Base-by-base conservation (phyloP, 768 basidiomycete genomes). In the Trametes gibbosa region DNA sequence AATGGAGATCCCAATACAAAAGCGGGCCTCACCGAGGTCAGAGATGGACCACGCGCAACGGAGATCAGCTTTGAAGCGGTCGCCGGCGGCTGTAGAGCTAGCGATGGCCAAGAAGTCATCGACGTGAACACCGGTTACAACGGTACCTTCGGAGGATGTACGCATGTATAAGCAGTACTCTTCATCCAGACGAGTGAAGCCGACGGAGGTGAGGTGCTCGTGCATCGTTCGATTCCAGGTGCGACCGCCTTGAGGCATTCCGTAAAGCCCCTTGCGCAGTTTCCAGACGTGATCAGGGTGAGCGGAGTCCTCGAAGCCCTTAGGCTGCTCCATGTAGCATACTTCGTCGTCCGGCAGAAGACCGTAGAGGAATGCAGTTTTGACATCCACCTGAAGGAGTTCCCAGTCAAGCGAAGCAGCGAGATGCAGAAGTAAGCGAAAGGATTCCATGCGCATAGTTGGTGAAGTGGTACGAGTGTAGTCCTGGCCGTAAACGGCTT, bases 381-480 rank as follows among this genome's bases (percentile, higher is more conserved):
- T 77, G 25, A 79, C 67, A 62, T 79, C 75, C 5, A 77, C 66
- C 40, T 79, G 76, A 6, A 72, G 64, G 0, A 75, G 62, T 13
- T 75, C 74, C 74, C 72, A 79, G 35, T 70, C 72, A 0, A 68
- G 45, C 0, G 55, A 3, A 0, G 74, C 75, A 0, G 73, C 76
- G 6, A 79, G 55, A 21, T 77, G 73, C 0, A 76, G 65, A 2
- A 81, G 61, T 3, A 74, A 63, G 0, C 70, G 64, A 47, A 77
- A 69, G 0, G 77, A 75, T 60, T 78, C 77, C 66, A 76, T 70
- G 16, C 71, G 69, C 14, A 73, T 73, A 13, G 73, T 75, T 0
- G 76, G 76, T 42, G 79, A 77, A 43, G 73, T 76, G 0, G 77
- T 79, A 24, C 67, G 37, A 74, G 65, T 69, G 57, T 75, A 83